A percentile compares a stretch with the other conserved stretches of the same genome.
phyloP scores from a whole-genome alignment of 2,329 filamentous ascomycete species.

The Helminthosporium solani region DNA sequence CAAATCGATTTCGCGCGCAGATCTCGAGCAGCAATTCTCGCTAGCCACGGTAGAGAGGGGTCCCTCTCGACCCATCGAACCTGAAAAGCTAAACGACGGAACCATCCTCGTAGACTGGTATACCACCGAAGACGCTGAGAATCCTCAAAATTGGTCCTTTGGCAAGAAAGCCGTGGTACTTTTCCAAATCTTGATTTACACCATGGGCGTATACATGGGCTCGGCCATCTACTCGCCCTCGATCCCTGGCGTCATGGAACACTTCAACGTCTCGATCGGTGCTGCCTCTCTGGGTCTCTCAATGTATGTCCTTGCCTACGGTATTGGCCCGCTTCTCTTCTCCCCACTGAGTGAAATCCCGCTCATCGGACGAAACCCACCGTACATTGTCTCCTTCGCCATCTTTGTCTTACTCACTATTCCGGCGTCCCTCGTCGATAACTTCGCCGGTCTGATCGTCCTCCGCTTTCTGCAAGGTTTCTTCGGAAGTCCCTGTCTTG shows the following conservation, averaged over 20 bases:
- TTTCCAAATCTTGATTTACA: slow-evolving; percentile 56
- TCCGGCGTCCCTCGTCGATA: slow-evolving; percentile 62
- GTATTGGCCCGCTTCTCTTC: slow-evolving; percentile 65
- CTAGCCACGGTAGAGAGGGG: slow-evolving; percentile 38
- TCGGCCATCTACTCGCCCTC: slow-evolving; percentile 53
- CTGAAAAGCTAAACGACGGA: slow-evolving; percentile 38
- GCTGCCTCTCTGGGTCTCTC: slow-evolving; percentile 60
- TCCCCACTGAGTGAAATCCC: slow-evolving; percentile 68
- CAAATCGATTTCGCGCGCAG: slow-evolving; percentile 38
- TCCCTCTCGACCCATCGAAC: slow-evolving; percentile 38
- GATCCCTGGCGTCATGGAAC: slow-evolving; percentile 50
- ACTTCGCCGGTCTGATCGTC: slow-evolving; percentile 64
- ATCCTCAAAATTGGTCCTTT: slow-evolving; percentile 45
- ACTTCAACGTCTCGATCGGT: slow-evolving; percentile 55
- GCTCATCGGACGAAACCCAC: slow-evolving; percentile 64
- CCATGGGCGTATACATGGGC: slow-evolving; percentile 59
- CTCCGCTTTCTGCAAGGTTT: slow-evolving; percentile 45
- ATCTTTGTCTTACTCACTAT: slow-evolving; percentile 68
- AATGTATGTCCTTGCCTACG: slow-evolving; percentile 63
- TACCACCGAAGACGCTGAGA: slow-evolving; percentile 41
- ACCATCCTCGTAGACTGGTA: slow-evolving; percentile 49
- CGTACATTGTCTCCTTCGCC: slow-evolving; percentile 67
- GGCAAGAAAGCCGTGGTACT: slow-evolving; percentile 41
- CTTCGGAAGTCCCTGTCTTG: slow-evolving; percentile 42
- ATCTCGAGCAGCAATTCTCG: slow-evolving; percentile 45